These are phyloP conservation scores for Taphrina wiesneri DNA, from an alignment of 1,139 yeast genomes.

Conservation along the genomic window DNA sequence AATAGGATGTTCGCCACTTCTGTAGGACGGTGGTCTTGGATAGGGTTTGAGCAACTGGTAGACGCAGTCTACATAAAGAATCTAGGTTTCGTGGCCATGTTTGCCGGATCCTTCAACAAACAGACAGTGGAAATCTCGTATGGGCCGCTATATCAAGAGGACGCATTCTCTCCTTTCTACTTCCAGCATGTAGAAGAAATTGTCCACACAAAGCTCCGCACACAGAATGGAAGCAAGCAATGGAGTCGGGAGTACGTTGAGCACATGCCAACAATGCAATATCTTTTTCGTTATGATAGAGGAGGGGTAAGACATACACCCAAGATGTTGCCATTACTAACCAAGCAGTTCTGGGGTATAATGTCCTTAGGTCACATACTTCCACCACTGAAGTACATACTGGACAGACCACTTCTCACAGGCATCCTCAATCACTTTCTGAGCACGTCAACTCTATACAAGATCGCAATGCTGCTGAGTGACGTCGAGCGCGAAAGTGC, in stretches of 20 bases:
- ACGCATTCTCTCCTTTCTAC: conserved; percentile 9
- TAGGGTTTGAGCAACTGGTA: not conserved
- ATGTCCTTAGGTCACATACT: conserved; percentile 13
- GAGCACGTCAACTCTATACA: conserved; percentile 18
- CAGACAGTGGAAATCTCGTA: not conserved
- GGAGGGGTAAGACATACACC: not conserved
- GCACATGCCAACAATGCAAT: conserved; percentile 20
- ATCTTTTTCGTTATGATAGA: conserved; percentile 18
- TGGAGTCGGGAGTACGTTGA: not conserved
- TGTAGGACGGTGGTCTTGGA: conserved; percentile 1
- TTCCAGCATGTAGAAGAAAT: conserved; percentile 12
- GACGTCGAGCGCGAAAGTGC: conserved; percentile 9
- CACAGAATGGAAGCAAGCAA: not conserved
- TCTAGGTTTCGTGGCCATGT: conserved; percentile 13
- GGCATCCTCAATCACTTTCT: conserved; percentile 22
- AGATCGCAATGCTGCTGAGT: conserved; percentile 14
- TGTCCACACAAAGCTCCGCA: not conserved
- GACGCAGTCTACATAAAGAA: conserved; percentile 6
- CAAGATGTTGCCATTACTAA: not conserved
- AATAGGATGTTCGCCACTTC: not conserved
- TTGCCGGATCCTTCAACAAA: not conserved
- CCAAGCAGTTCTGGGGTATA: conserved; percentile 16
- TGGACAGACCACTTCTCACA: conserved; percentile 4
- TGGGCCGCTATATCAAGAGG: not conserved
- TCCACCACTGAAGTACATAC: conserved; percentile 1